Conservation (phyloP, 2,329 filamentous ascomycete species). For the Paraphaeosphaeria minitans region DNA sequence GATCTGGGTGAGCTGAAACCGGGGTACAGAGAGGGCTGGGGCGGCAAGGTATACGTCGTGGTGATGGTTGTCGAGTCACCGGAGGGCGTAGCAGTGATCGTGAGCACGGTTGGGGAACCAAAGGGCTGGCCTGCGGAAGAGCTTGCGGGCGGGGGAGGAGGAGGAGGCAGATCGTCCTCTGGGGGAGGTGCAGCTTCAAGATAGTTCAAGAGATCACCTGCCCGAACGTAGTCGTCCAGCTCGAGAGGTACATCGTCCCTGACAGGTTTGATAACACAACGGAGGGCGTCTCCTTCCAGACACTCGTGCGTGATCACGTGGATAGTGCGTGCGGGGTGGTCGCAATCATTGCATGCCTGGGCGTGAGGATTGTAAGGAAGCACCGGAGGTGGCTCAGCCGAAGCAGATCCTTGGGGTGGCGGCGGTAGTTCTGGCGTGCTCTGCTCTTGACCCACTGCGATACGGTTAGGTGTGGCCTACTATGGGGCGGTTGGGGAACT, state of each 20-base stretch:
- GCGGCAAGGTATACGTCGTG: background rate
- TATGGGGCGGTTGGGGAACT: too few relatives aligned
- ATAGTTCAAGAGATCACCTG: conserved; percentile 14
- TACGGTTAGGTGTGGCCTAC: background rate
- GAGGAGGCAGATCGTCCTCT: too few relatives aligned
- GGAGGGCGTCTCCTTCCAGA: conserved; percentile 17
- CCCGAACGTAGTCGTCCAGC: conserved; percentile 15
- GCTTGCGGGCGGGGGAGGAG: background rate
- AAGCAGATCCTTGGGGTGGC: background rate
- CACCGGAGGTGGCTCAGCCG: background rate
- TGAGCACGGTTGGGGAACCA: background rate
- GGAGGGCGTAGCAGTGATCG: background rate
- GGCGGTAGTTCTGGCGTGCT: background rate
- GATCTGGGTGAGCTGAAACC: background rate
- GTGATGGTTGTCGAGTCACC: background rate
- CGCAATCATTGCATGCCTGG: background rate
- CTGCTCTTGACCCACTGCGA: background rate
- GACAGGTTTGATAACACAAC: conserved; percentile 15
- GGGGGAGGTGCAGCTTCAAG: background rate
- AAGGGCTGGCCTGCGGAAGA: background rate
- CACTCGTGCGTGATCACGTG: conserved; percentile 22
- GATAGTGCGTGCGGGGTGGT: background rate
- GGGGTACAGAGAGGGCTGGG: background rate
- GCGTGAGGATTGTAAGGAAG: background rate
- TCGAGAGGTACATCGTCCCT: conserved; percentile 12